Evolutionary conservation across 116 monocot genomes (phyloP).

Genomic region (Phalaenopsis hybrid): DNA sequence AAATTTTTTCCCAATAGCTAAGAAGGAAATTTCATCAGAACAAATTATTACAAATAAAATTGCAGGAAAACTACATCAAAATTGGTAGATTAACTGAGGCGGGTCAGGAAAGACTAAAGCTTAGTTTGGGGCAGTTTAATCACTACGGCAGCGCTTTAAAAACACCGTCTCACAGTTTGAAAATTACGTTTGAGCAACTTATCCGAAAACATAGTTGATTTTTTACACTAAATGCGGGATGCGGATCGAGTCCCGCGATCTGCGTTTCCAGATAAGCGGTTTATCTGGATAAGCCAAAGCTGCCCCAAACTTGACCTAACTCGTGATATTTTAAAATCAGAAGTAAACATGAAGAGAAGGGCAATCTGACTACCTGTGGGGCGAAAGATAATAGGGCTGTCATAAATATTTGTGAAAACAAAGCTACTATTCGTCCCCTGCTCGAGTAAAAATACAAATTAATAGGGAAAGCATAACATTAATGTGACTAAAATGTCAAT

Average conservation of each 20-base stretch:
- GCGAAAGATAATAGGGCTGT: slow-evolving; percentile 67
- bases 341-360: background rate
- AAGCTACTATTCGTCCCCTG: slow-evolving; percentile 82
- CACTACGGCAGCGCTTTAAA: no score
- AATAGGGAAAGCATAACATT: background rate
- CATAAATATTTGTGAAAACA: slow-evolving; percentile 70
- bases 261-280: no score
- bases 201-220: no score
- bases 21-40: background rate
- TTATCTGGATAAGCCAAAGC: no score
- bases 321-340: background rate
- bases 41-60: background rate
- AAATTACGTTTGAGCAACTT: no score
- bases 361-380: slow-evolving; percentile 60
- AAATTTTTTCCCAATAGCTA: background rate
- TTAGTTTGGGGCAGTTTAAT: no score
- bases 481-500: background rate
- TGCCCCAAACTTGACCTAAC: no score
- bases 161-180: no score
- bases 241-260: no score
- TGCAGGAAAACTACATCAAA: background rate
- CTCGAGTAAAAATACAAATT: slow-evolving; percentile 6
- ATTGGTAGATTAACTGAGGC: background rate
- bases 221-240: no score
- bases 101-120: background rate